A percentile compares a stretch with the other conserved stretches of the same genome.
Evolutionary conservation across 2,329 filamentous ascomycete species (phyloP).

Genomic region (Aphanocladium album): DNA sequence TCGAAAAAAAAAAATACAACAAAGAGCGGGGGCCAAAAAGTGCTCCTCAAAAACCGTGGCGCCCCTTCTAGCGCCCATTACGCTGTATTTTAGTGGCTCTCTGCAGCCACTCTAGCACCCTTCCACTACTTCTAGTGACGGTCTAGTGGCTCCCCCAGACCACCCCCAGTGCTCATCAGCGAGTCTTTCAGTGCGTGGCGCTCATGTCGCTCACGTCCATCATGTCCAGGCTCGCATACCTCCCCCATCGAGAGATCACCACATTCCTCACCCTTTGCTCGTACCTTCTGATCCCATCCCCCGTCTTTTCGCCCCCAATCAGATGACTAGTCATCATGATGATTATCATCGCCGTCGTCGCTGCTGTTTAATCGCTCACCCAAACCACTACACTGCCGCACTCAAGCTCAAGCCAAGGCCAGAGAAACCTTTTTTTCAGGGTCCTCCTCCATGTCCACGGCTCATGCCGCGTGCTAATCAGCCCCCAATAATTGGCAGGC

Average conservation of each 20-base stretch:
- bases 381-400: neutral
- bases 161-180: neutral
- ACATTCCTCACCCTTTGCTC: neutral
- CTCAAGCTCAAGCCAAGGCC: neutral
- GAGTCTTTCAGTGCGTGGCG: neutral
- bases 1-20: too few species aligned
- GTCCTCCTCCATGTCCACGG: neutral
- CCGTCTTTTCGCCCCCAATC: neutral
- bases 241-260: slow-evolving; percentile 29
- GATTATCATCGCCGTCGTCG: neutral
- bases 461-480: neutral
- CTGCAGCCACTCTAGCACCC: too few species aligned
- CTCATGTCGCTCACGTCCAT: neutral
- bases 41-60: neutral
- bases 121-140: neutral
- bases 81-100: neutral
- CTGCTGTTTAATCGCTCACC: neutral
- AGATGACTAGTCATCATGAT: neutral
- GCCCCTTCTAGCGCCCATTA: neutral
- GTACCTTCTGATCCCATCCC: neutral
- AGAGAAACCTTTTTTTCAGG: neutral
- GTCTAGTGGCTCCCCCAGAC: neutral
- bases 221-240: neutral
- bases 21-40: too few species aligned
- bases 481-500: neutral